These are phyloP conservation scores for Pluteus cervinus DNA, from an alignment of 768 basidiomycete genomes.

Conservation along the genomic window DNA sequence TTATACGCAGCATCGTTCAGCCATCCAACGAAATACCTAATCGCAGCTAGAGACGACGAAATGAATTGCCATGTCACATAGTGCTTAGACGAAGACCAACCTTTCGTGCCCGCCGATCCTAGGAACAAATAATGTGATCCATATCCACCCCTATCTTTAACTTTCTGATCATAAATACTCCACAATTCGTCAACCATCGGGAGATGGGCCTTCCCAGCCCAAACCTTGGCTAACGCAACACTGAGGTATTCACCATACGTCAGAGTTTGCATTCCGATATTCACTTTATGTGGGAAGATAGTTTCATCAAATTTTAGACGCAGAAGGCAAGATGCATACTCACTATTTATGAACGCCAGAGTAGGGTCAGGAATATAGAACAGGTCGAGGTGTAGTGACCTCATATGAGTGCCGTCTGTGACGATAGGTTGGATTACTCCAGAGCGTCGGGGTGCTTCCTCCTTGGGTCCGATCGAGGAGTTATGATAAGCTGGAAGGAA, in stretches of 20 bases:
- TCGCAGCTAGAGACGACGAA: conserved; percentile 12
- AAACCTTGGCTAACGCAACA: conserved; percentile 30
- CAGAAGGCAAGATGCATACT: conserved; percentile 6
- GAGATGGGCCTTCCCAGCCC: conserved; percentile 28
- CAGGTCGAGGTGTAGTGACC: conserved; percentile 31
- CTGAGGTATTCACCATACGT: conserved; percentile 30
- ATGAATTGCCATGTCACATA: neutral
- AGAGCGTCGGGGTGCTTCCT: conserved; percentile 15
- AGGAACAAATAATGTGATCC: conserved; percentile 31
- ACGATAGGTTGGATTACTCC: conserved; percentile 25
- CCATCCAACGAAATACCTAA: conserved; percentile 32
- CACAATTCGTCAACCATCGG: conserved; percentile 25
- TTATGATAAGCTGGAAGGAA: conserved; percentile 37
- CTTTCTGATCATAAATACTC: conserved; percentile 22
- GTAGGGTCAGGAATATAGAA: conserved; percentile 42
- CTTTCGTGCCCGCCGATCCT: conserved; percentile 20
- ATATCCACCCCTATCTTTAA: conserved; percentile 27
- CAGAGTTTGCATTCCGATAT: conserved; percentile 33
- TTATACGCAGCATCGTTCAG: conserved; percentile 31
- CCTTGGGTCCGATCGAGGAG: conserved; percentile 16
- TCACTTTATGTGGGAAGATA: conserved; percentile 17
- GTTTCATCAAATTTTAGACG: neutral
- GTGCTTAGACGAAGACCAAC: conserved; percentile 10
- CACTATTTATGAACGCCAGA: conserved; percentile 31
- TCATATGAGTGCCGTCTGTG: conserved; percentile 33